Evolutionary conservation across 2,329 filamentous ascomycete genomes (phyloP).

Genomic region (Didymella sp.): DNA sequence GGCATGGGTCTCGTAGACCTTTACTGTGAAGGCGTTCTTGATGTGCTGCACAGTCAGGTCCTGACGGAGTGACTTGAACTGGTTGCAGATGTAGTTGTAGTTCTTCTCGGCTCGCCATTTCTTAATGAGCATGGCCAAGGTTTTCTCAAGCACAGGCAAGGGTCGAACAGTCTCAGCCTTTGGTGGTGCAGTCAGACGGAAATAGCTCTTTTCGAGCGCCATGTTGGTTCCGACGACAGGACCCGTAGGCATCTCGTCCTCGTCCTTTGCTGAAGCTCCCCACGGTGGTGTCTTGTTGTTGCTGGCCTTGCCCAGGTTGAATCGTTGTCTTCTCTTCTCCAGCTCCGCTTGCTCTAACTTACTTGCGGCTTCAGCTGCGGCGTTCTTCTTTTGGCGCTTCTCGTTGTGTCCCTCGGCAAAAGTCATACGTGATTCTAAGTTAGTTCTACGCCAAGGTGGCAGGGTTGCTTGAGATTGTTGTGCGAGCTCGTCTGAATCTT

Average conservation of each 20-base stretch:
- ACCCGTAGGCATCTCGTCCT: constrained; percentile 58
- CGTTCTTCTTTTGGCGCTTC: constrained; percentile 57
- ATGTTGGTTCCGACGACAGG: constrained; percentile 88
- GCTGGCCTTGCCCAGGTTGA: constrained; percentile 64
- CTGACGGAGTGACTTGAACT: constrained; percentile 98
- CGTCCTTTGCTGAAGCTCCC: constrained; percentile 58
- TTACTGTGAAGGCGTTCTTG: constrained; percentile 94
- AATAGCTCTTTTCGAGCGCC: constrained; percentile 88
- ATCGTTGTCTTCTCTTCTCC: constrained; percentile 89
- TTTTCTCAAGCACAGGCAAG: constrained; percentile 77
- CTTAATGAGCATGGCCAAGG: constrained; percentile 85
- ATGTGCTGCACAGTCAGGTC: constrained; percentile 98
- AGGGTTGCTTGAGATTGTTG: constrained; percentile 60
- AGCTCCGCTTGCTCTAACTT: constrained; percentile 86
- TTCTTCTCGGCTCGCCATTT: constrained; percentile 95
- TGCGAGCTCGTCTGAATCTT: constrained; percentile 61
- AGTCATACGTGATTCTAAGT: constrained; percentile 76
- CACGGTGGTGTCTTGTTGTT: constrained; percentile 62
- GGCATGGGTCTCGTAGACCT: constrained; percentile 96
- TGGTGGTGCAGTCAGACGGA: constrained; percentile 89
- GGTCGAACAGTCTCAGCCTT: constrained; percentile 90
- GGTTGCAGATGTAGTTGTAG: constrained; percentile 97
- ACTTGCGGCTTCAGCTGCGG: constrained; percentile 68
- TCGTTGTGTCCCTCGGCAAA: constrained; percentile 59
- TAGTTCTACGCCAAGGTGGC: constrained; percentile 78